Conservation (phyloP, 129 eudicot genomes). For the Artemisia annua region DNA sequence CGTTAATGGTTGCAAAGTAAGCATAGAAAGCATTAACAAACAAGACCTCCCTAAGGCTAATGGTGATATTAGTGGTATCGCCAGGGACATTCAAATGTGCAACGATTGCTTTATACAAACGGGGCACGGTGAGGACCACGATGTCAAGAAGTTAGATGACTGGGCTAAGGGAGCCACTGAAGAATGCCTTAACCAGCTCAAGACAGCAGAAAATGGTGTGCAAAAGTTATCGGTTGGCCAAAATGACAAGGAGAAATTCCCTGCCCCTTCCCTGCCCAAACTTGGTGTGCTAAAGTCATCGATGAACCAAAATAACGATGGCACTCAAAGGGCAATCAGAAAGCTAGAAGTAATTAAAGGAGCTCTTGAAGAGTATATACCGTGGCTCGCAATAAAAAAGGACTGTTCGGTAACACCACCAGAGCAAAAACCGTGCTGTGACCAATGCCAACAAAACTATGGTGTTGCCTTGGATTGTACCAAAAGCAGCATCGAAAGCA, state of each 20-base stretch:
- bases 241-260: neutral
- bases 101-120: neutral
- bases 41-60: neutral
- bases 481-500: neutral
- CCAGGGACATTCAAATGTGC: neutral
- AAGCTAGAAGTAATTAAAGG: too few relatives aligned
- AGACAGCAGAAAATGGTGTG: too few relatives aligned
- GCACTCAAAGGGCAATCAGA: too few relatives aligned
- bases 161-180: conserved; percentile 31
- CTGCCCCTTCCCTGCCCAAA: conserved; percentile 3
- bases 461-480: neutral
- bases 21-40: neutral
- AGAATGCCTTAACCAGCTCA: conserved; percentile 21
- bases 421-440: neutral
- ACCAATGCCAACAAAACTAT: neutral
- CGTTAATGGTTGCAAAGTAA: neutral
- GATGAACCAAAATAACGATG: neutral
- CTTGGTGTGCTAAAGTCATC: neutral
- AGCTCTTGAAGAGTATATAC: too few relatives aligned
- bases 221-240: too few relatives aligned
- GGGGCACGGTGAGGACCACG: neutral
- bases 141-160: conserved; percentile 3
- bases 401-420: neutral
- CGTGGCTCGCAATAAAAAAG: too few relatives aligned
- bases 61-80: neutral